Evolutionary conservation across 257 asterid genomes (phyloP), one percentile per base, ranked within the genome.

Genomic region (Pogostemon cablin): DNA sequence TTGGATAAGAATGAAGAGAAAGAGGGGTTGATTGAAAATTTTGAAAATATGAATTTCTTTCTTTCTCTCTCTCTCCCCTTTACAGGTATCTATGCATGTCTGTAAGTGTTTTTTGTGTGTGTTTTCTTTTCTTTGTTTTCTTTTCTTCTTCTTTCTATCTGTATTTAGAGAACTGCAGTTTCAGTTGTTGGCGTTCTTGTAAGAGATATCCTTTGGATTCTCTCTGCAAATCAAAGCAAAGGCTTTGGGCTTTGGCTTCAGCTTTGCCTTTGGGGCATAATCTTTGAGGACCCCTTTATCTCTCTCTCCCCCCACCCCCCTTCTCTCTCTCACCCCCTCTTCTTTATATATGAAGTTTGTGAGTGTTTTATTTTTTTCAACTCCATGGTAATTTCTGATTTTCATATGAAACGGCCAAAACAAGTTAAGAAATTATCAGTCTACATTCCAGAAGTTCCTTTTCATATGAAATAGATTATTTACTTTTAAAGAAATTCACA

Each of bases 221-320:
- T 78, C 86, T 83, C 89, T 85, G 86, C 80, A 85, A 81, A 88
- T 86, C 84, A 86, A 85, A 84, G 86, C 86, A 71, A 74, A 81
- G 83, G 81, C 85, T 81, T 85, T 78, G 78, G 88, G 60, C 77
- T 82, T 65, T 50, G 68, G 79, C 71, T 85, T 81, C 46, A 50
- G 66, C 79, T 64, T 65, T 42, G 78, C 82, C 81, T 81, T 84
- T 79, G 83, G 87, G 85, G 87, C 84, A 79, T 83, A 84, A 85
- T 75, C 81, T 80, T 77, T 65, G 77, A 79, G 82, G 81, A 76
- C 82, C 82, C 72, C 78, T 84, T 77, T 82, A 69, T 83, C 86
- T 72, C 81, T 63, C 79, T 70, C 72, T 65, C 49, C 4, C 77
- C 61, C 32, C 32, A 25, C 75, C 46, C 79, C 40, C 37, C 37